These are phyloP conservation scores for Cystobasidium pallidum DNA, from an alignment of 1,284 basidiomycete genomes.

Conservation along the genomic window DNA sequence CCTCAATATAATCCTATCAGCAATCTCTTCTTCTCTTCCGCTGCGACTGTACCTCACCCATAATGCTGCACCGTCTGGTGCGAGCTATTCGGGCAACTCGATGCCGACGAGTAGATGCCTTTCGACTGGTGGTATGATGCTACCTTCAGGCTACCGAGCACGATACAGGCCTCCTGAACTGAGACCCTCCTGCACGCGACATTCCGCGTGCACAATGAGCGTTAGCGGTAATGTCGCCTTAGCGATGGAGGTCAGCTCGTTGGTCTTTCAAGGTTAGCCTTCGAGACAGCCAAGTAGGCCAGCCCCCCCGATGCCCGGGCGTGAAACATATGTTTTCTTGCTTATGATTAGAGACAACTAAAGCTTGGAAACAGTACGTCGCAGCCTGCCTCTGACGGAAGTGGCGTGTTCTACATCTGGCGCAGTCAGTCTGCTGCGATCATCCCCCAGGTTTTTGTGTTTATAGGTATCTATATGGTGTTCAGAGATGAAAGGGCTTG, in stretches of 20 bases:
- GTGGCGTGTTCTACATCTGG: conserved; percentile 11
- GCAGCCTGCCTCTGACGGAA: neutral
- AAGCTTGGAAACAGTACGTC: conserved; percentile 10
- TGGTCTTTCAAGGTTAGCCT: too few relatives aligned
- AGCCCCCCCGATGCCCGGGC: too few relatives aligned
- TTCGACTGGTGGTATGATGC: conserved; percentile 40
- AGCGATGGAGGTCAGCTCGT: too few relatives aligned
- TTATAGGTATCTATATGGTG: neutral
- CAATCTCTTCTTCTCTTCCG: conserved; percentile 15
- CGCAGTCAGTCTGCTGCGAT: neutral
- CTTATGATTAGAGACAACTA: neutral
- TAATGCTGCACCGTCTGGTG: neutral
- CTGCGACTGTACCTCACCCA: neutral
- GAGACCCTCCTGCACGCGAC: conserved; percentile 8
- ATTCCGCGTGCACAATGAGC: too few relatives aligned
- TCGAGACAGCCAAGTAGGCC: too few relatives aligned
- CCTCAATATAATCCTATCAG: neutral
- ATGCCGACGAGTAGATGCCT: conserved; percentile 29
- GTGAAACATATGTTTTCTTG: too few relatives aligned
- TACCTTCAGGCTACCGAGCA: conserved; percentile 22
- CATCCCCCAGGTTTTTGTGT: neutral
- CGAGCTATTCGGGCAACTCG: conserved; percentile 7
- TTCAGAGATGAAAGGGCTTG: conserved; percentile 30
- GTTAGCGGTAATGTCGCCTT: too few relatives aligned
- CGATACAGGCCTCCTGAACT: neutral